Base-by-base conservation (phyloP, 139 green algal genomes). In the Dunaliella primolecta region DNA sequence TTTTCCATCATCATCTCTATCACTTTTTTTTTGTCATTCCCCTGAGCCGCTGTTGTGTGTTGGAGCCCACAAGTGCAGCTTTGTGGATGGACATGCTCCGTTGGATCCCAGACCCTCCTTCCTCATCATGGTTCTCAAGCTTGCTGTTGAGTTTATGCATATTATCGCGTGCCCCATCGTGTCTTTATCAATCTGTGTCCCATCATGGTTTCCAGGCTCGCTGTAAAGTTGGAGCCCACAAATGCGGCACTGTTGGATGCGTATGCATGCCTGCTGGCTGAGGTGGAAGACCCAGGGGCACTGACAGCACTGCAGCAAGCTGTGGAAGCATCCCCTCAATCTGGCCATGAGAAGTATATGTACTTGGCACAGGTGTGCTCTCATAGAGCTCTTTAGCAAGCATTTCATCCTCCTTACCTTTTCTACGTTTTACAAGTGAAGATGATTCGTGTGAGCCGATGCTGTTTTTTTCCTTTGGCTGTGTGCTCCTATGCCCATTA, bases 291-390 rank as follows among this genome's bases (percentile, higher is more conserved):
- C 29, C 2, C 70, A 7, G 29, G 37, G 27, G 79, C 79, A 15
- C 29, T 38, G 46, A 38, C 27, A 23, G 79, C 79, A 55, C n/a
- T 83, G 79, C 29, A 72, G 78, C 78, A 82, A 30, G 56, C 57
- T 15, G 57, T 84, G 30, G 20, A 23, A 20, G 32, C 30, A 27
- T 31, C 81, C 57, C 81, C 64, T 35, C 2, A 27, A 21, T 57
- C 64, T 0, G 95, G 95, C 21, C 93, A 93, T 83, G 93, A 97
- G 64, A 98, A 98, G 85, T 98, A 94, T 87, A 94, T 98, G 90
- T 97, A 98, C 86, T 90, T 98, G n/a, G 94, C 92, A 2, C 95
- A 97, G 87, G 85, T 97, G 46, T 11, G 78, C 20, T 21, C 46
- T 2, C 46, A 24, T 38, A n/a, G n/a, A n/a, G 75, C 21, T 11